phyloP scores from a whole-genome alignment of 202 grass and related monocot species.

The Digitaria exilis region DNA sequence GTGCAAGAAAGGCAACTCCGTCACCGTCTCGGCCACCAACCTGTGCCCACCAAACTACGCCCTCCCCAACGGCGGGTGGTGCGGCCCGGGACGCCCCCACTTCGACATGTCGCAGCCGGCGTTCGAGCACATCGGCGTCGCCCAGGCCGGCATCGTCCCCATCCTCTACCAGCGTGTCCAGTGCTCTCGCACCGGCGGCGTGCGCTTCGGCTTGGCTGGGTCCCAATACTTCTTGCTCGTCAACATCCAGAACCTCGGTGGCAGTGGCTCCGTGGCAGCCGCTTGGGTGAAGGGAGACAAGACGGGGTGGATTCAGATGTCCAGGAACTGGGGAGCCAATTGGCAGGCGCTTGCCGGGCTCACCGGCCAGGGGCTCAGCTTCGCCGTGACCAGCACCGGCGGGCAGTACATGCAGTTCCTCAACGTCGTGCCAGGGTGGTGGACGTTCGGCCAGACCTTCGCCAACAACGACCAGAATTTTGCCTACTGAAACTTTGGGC shows the following conservation, averaged over 20 bases:
- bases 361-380: conserved; percentile 46
- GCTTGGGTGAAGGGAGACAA: conserved; percentile 46
- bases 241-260: conserved; percentile 69
- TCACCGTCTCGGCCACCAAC: not conserved
- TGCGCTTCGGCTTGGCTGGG: conserved; percentile 59
- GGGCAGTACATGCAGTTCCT: conserved; percentile 53
- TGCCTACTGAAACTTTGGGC: conserved; percentile 6
- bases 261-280: conserved; percentile 48
- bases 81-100: conserved; percentile 46
- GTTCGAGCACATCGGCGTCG: not conserved
- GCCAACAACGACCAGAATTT: conserved; percentile 42
- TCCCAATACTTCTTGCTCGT: conserved; percentile 70
- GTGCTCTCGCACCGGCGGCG: conserved; percentile 57
- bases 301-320: conserved; percentile 56
- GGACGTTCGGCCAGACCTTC: conserved; percentile 72
- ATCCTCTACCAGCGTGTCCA: conserved; percentile 30
- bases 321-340: conserved; percentile 81
- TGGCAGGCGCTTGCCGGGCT: conserved; percentile 48
- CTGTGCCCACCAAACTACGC: conserved; percentile 49
- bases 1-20: conserved; percentile 29
- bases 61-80: conserved; percentile 28
- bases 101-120: conserved; percentile 51
- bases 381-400: conserved; percentile 55
- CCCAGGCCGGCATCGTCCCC: not conserved
- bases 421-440: conserved; percentile 42